Conservation (phyloP, 768 basidiomycete genomes). For the Clitopilus hobsonii region DNA sequence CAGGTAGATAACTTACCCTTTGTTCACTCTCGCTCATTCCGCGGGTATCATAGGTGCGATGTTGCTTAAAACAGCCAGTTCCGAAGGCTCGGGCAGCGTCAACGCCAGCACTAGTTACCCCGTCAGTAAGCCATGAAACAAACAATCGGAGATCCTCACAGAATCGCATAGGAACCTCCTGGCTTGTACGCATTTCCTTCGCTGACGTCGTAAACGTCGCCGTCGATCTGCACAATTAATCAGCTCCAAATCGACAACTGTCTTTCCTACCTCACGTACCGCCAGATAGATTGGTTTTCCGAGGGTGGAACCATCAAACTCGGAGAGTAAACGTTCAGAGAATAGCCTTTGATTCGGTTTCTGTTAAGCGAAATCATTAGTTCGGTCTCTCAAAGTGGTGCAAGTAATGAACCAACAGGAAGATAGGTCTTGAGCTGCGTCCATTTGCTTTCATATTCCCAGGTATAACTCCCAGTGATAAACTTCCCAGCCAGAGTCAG, state of each 20-base stretch:
- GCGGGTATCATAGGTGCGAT: conserved; percentile 88
- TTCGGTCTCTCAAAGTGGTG: not conserved
- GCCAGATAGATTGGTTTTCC: conserved; percentile 79
- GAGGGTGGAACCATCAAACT: conserved; percentile 66
- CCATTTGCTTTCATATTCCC: conserved; percentile 77
- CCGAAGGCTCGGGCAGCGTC: conserved; percentile 92
- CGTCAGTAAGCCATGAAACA: conserved; percentile 11
- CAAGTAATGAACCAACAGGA: conserved; percentile 43
- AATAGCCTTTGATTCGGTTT: conserved; percentile 57
- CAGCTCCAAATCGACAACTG: conserved; percentile 4
- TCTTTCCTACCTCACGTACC: conserved; percentile 19
- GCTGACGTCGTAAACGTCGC: conserved; percentile 91
- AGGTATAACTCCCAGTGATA: conserved; percentile 80
- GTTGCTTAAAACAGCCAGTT: conserved; percentile 89
- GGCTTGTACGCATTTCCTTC: conserved; percentile 77
- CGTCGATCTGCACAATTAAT: conserved; percentile 63
- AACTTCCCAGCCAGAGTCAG: conserved; percentile 70
- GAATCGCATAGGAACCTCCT: conserved; percentile 77
- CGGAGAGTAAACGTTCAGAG: conserved; percentile 62
- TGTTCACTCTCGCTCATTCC: conserved; percentile 72
- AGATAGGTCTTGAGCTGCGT: conserved; percentile 53
- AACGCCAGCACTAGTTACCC: conserved; percentile 57
- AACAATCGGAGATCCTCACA: conserved; percentile 38
- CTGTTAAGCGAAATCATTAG: not conserved
- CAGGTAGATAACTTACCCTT: conserved; percentile 41